Base-by-base conservation (phyloP, 2,329 filamentous ascomycete genomes). In the Cladobotryum protrusum region DNA sequence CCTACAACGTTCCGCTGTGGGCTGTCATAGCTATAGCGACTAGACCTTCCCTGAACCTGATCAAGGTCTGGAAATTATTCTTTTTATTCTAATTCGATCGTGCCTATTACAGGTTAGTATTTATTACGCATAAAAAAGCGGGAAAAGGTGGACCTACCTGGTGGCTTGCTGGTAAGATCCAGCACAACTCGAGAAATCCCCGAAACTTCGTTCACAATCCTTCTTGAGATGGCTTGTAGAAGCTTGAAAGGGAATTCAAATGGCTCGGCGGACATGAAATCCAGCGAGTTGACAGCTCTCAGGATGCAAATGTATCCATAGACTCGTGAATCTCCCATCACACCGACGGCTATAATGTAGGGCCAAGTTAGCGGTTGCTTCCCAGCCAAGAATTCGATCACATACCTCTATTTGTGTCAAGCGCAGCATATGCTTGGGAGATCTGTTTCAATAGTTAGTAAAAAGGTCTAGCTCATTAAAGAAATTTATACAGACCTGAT, bases 111-210 rank as follows among this genome's bases (percentile, higher is more conserved):
- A 29, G 3, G 24, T 29, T 8, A 29, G 6, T 17, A 13, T 20
- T 41, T 41, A 11, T 19, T 18, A 80, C 15, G 13, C 17, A 9
- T 8, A 5, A 11, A 17, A 12, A 15, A 41, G 35, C 4, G 15
- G 37, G 17, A 9, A 9, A n/a, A 9, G 15, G 7, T 5, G 14
- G 19, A 19, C 5, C 15, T 41, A 18, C 15, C 17, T 12, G n/a
- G 17, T 19, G 37, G 17, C 11, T 19, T 18, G 12, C 13, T 15
- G 6, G 37, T 84, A 53, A 79, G 73, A 54, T 54, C 83, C 58
- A 89, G 89, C 13, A 81, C 73, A 32, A 91, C 86, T 20, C 85
- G 73, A 57, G 79, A 80, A n/a, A 91, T 80, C 11, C 86, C 86
- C 34, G 85, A 74, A 1, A 90, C 85, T 67, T 63, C 61, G 54